These are phyloP conservation scores for Reutealis trisperma DNA, from an alignment of 345 rosid genomes.

Conservation along the genomic window DNA sequence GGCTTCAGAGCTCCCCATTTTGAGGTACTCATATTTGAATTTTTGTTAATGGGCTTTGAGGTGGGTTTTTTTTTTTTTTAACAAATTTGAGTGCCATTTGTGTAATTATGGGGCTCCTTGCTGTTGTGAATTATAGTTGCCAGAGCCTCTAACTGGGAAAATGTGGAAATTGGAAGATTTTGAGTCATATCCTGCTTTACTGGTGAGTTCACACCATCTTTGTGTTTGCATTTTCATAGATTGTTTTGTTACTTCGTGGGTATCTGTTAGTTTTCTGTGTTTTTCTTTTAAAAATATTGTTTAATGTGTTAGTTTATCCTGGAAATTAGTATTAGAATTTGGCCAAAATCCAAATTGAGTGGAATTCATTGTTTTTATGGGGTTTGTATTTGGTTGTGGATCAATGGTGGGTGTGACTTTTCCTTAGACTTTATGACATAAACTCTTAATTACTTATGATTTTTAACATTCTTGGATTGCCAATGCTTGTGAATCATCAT, in stretches of 20 bases:
- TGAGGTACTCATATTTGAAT: slow-evolving; percentile 39
- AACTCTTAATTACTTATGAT: not conserved
- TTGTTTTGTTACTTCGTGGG: not conserved
- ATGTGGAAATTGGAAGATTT: slow-evolving; percentile 77
- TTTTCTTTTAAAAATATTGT: no score
- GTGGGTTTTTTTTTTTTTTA: not conserved
- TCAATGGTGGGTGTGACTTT: not conserved
- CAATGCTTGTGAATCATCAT: not conserved
- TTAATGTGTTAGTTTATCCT: not conserved
- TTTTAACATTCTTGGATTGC: not conserved
- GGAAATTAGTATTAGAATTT: not conserved
- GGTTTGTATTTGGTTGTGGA: not conserved
- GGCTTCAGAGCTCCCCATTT: slow-evolving; percentile 71
- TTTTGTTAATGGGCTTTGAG: not conserved
- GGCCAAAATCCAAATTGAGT: not conserved
- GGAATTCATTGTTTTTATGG: not conserved
- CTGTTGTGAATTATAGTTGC: slow-evolving; percentile 42
- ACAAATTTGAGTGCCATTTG: not conserved
- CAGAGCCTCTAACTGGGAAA: slow-evolving; percentile 83
- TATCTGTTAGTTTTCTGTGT: slow-evolving; percentile 11
- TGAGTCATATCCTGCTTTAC: slow-evolving; percentile 72
- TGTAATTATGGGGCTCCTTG: not conserved
- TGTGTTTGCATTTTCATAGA: not conserved
- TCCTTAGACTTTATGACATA: not conserved
- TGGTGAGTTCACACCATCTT: slow-evolving; percentile 39